phyloP scores from a whole-genome alignment of 768 basidiomycete species.

The Leccinum broughii region DNA sequence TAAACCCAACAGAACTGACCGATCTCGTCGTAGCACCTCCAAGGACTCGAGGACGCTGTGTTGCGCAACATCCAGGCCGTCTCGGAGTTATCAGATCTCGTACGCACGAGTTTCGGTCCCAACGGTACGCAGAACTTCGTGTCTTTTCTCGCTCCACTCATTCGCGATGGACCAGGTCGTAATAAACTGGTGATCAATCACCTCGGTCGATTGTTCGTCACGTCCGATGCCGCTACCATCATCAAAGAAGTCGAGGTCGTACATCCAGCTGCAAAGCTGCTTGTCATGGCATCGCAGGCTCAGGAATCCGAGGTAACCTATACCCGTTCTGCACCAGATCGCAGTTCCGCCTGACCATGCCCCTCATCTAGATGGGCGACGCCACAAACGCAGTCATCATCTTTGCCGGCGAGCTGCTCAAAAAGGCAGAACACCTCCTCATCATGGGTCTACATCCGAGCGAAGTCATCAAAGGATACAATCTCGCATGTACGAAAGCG shows the following conservation, averaged over 20 bases:
- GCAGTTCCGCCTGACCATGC: not conserved
- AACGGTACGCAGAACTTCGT: constrained; percentile 61
- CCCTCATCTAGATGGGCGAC: constrained; percentile 81
- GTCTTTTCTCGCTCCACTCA: not conserved
- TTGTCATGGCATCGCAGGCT: constrained; percentile 98
- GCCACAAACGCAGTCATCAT: constrained; percentile 95
- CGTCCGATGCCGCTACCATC: constrained; percentile 98
- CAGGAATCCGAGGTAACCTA: constrained; percentile 85
- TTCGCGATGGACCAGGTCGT: constrained; percentile 54
- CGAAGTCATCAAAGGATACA: constrained; percentile 94
- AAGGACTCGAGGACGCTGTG: constrained; percentile 96
- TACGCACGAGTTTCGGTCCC: constrained; percentile 94
- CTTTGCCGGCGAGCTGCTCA: constrained; percentile 91
- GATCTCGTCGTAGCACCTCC: constrained; percentile 54
- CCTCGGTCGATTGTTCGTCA: constrained; percentile 92
- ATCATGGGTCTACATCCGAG: constrained; percentile 97
- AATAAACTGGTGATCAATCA: constrained; percentile 99
- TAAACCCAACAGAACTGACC: not conserved
- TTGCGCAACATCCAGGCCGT: constrained; percentile 96
- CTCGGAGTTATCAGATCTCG: constrained; percentile 91
- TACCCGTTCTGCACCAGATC: constrained; percentile 2
- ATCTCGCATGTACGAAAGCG: constrained; percentile 83
- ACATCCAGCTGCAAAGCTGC: constrained; percentile 96
- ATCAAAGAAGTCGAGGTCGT: constrained; percentile 98
- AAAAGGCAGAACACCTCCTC: constrained; percentile 88